These are phyloP conservation scores for Candida silvicultrix DNA, from an alignment of 805 yeast genomes.

Conservation along the genomic window DNA sequence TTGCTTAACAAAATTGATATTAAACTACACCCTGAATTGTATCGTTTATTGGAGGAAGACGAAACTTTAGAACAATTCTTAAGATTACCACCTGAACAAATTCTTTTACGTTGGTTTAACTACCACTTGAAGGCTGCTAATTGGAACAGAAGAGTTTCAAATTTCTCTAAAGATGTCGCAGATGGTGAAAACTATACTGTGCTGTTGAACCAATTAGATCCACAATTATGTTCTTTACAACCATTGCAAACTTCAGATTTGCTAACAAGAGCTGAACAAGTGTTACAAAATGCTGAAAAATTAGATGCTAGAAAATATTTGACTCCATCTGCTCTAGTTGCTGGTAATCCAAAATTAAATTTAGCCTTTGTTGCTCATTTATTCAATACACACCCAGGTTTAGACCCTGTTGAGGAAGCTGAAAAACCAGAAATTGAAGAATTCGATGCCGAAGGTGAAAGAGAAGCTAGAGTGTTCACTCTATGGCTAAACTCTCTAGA, in stretches of 20 bases:
- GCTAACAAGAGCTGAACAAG: slow-evolving; percentile 78
- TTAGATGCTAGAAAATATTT: slow-evolving; percentile 90
- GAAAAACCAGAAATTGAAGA: slow-evolving; percentile 95
- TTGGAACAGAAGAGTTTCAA: slow-evolving; percentile 78
- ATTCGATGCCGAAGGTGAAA: slow-evolving; percentile 98
- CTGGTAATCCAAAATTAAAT: slow-evolving; percentile 95
- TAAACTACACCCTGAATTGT: slow-evolving; percentile 92
- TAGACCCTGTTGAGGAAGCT: slow-evolving; percentile 88
- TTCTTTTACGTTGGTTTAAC: slow-evolving; percentile 94
- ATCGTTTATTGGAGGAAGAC: slow-evolving; percentile 90
- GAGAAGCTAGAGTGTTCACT: slow-evolving; percentile 98
- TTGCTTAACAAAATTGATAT: slow-evolving; percentile 91
- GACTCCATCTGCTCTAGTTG: slow-evolving; percentile 87
- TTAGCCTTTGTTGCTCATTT: slow-evolving; percentile 96
- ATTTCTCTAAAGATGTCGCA: slow-evolving; percentile 80
- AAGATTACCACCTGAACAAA: slow-evolving; percentile 96
- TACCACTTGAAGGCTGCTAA: slow-evolving; percentile 91
- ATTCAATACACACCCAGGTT: slow-evolving; percentile 94
- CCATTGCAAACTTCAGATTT: slow-evolving; percentile 79
- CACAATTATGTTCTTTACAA: slow-evolving; percentile 70
- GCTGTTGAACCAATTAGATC: slow-evolving; percentile 80
- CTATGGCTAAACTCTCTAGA: slow-evolving; percentile 95
- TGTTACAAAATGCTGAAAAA: slow-evolving; percentile 81
- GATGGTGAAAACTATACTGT: slow-evolving; percentile 96
- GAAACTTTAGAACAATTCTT: slow-evolving; percentile 96